These are phyloP conservation scores for Ustilago shanxiensis DNA, from an alignment of 1,284 basidiomycete genomes.

Conservation along the genomic window DNA sequence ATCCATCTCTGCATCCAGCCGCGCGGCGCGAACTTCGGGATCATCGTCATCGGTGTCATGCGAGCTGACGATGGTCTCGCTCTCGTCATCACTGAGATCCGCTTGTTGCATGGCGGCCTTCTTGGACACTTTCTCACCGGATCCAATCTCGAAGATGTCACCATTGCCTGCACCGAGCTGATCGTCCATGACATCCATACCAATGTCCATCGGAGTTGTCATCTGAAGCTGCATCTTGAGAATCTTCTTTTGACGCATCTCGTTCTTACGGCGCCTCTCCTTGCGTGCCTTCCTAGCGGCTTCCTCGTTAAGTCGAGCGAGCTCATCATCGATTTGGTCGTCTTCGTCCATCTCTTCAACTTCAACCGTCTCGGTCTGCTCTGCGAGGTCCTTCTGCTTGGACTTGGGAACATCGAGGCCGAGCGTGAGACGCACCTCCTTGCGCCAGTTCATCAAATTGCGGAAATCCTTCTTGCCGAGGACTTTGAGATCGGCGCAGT, in stretches of 20 bases:
- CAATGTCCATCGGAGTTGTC: constrained; percentile 95
- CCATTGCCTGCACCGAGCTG: constrained; percentile 57
- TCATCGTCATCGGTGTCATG: constrained; percentile 74
- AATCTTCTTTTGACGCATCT: constrained; percentile 86
- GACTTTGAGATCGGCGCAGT: constrained; percentile 93
- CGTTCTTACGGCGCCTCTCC: constrained; percentile 87
- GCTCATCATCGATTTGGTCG: constrained; percentile 78
- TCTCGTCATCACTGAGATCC: constrained; percentile 72
- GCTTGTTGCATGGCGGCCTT: constrained; percentile 68
- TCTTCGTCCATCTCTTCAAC: constrained; percentile 75
- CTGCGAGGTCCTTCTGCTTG: constrained; percentile 46
- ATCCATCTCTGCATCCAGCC: constrained; percentile 87
- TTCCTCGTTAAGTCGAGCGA: constrained; percentile 86
- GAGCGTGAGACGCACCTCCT: constrained; percentile 79
- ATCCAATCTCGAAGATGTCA: constrained; percentile 63
- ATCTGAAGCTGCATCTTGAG: constrained; percentile 97
- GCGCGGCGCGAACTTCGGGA: constrained; percentile 73
- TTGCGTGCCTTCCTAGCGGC: constrained; percentile 81
- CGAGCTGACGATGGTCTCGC: constrained; percentile 73
- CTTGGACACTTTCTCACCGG: constrained; percentile 41
- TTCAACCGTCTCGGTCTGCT: constrained; percentile 72
- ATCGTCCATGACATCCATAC: constrained; percentile 76
- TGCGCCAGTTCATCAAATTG: constrained; percentile 85
- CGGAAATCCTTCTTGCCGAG: constrained; percentile 98
- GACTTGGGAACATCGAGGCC: constrained; percentile 56